phyloP scores from a whole-genome alignment of 2,329 filamentous ascomycete species.

The Pseudogymnoascus sp. region DNA sequence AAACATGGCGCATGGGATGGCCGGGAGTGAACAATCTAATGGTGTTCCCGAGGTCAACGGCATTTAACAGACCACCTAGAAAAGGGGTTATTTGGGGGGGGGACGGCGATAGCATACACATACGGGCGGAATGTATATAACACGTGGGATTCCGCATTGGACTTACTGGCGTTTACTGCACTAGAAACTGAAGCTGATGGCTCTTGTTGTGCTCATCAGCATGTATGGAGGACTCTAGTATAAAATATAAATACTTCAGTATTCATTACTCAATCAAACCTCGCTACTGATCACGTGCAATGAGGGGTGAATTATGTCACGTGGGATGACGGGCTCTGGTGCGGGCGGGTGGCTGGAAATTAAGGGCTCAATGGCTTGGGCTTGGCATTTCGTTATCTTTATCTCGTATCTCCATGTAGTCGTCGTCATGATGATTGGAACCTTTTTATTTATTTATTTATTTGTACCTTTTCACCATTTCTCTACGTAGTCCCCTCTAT shows the following conservation, averaged over 20 bases:
- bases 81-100: not conserved
- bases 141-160: conserved; percentile 4
- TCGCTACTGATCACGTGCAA: not conserved
- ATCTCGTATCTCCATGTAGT: not conserved
- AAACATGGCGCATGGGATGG: not conserved
- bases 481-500: not conserved
- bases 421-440: conserved; percentile 3
- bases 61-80: not conserved
- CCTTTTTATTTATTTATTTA: conserved; percentile 3
- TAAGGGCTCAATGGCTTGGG: not conserved
- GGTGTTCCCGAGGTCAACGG: not conserved
- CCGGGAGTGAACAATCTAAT: not conserved
- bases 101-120: not conserved
- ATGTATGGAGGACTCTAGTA: not conserved
- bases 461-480: not conserved
- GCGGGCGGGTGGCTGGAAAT: not conserved
- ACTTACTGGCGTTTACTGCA: not conserved
- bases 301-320: not conserved
- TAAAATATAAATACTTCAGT: not conserved
- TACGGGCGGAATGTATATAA: conserved; percentile 4
- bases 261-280: not conserved
- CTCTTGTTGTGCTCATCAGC: not conserved
- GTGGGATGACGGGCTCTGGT: not conserved
- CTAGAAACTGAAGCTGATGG: not conserved
- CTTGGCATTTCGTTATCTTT: conserved; percentile 7